A percentile compares a stretch with the other conserved stretches of the same genome.
These are phyloP conservation scores for Xylariaceae sp. DNA, from an alignment of 2,329 filamentous ascomycete genomes.

Conservation along the genomic window DNA sequence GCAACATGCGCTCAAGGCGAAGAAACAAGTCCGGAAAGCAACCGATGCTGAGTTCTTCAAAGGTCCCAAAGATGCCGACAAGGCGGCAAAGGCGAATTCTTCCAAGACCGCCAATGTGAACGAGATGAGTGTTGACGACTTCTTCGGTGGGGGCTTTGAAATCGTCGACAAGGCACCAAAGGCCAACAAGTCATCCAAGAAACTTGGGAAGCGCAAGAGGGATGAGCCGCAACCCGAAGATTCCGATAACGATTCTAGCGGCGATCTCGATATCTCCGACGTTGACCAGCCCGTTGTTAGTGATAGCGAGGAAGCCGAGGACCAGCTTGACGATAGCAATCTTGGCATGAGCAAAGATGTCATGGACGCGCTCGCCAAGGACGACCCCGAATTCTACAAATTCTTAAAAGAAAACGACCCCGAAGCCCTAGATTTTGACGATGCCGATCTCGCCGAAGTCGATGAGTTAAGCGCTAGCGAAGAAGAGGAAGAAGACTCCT, in stretches of 20 bases:
- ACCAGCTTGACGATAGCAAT: slow-evolving; percentile 54
- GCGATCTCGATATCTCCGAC: slow-evolving; percentile 46
- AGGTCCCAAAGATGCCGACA: slow-evolving; percentile 45
- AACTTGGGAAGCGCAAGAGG: slow-evolving; percentile 69
- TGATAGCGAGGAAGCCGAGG: slow-evolving; percentile 54
- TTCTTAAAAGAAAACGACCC: slow-evolving; percentile 95
- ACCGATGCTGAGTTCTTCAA: slow-evolving; percentile 55
- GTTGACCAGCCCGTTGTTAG: slow-evolving; percentile 49
- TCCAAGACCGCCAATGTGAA: slow-evolving; percentile 56
- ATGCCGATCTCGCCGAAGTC: slow-evolving; percentile 79
- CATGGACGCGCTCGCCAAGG: slow-evolving; percentile 80
- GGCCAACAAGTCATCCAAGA: slow-evolving; percentile 47
- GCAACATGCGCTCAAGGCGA: slow-evolving; percentile 74
- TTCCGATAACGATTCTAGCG: slow-evolving; percentile 38
- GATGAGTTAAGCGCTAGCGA: slow-evolving; percentile 67
- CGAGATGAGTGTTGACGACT: slow-evolving; percentile 95
- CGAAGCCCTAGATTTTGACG: slow-evolving; percentile 83
- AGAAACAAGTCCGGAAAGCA: slow-evolving; percentile 61
- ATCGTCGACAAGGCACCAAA: slow-evolving; percentile 64
- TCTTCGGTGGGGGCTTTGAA: slow-evolving; percentile 92
- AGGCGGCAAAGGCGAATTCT: slow-evolving; percentile 42
- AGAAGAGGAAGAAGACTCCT: slow-evolving; percentile 48
- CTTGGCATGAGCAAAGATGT: slow-evolving; percentile 76
- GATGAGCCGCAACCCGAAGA: slow-evolving; percentile 44
- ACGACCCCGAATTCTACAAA: slow-evolving; percentile 98